A percentile compares a stretch with the other conserved stretches of the same genome.
These are phyloP conservation scores for Hirschioporus abietinus DNA, from an alignment of 768 basidiomycete species.

Conservation along the genomic window DNA sequence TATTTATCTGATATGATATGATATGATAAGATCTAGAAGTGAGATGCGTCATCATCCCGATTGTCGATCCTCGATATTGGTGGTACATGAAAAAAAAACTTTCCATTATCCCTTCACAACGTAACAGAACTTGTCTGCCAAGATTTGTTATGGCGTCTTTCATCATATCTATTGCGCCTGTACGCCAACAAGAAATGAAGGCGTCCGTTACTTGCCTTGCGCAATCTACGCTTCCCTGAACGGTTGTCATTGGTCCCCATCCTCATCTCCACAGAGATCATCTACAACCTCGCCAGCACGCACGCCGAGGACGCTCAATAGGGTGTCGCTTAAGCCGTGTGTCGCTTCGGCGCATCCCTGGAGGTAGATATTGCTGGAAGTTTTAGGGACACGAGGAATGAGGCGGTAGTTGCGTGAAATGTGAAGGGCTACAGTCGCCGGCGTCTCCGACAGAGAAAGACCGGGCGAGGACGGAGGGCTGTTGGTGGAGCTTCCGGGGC, in stretches of 20 bases:
- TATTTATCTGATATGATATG: neutral
- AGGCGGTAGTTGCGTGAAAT: constrained; percentile 40
- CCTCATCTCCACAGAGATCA: constrained; percentile 22
- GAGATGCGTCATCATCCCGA: neutral
- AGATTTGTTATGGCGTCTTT: neutral
- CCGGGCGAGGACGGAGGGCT: constrained; percentile 15
- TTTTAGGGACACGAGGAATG: constrained; percentile 22
- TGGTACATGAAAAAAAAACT: neutral
- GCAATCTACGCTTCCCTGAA: neutral
- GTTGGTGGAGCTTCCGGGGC: constrained; percentile 11
- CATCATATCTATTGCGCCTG: no score
- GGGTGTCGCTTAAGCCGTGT: constrained; percentile 37
- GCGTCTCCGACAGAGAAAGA: constrained; percentile 17
- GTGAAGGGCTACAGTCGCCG: constrained; percentile 24
- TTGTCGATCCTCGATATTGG: neutral
- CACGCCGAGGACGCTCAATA: constrained; percentile 40
- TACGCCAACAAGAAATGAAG: no score
- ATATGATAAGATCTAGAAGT: neutral
- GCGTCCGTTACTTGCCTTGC: neutral
- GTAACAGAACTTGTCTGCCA: neutral
- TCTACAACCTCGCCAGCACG: constrained; percentile 41
- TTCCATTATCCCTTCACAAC: neutral
- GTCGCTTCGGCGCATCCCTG: constrained; percentile 34
- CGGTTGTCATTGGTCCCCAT: neutral
- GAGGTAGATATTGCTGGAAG: constrained; percentile 25